A percentile compares a stretch with the other conserved stretches of the same genome.
Conservation (phyloP, 352 stramenopile species). For the Halophytophthora batemanensis region DNA sequence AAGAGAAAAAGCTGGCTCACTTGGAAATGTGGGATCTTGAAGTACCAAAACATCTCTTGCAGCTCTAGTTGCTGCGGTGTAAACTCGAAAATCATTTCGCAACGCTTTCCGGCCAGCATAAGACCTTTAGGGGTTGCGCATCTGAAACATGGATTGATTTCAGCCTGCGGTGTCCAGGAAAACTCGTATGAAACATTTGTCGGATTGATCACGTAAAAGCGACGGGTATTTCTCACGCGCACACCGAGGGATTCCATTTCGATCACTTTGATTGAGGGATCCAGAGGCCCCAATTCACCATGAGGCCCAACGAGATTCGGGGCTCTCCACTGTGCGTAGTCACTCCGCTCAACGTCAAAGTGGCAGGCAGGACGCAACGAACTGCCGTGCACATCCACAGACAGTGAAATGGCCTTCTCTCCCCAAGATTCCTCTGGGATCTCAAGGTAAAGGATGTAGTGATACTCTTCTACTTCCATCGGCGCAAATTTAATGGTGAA, state of each 20-base stretch:
- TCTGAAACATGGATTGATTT: slow-evolving; percentile 79
- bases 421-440: slow-evolving; percentile 6
- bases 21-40: slow-evolving; percentile 86
- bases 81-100: slow-evolving; percentile 97
- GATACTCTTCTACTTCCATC: slow-evolving; percentile 89
- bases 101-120: slow-evolving; percentile 91
- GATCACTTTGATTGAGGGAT: slow-evolving; percentile 88
- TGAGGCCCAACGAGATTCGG: slow-evolving; percentile 73
- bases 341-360: slow-evolving; percentile 89
- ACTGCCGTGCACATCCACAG: slow-evolving; percentile 61
- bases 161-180: slow-evolving; percentile 78
- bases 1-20: slow-evolving; percentile 92
- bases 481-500: slow-evolving; percentile 89
- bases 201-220: slow-evolving; percentile 93
- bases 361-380: slow-evolving; percentile 90
- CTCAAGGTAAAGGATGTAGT: slow-evolving; percentile 62
- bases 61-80: slow-evolving; percentile 87
- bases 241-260: slow-evolving; percentile 91
- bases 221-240: slow-evolving; percentile 88
- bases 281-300: slow-evolving; percentile 78
- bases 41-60: slow-evolving; percentile 92
- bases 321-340: slow-evolving; percentile 80
- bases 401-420: slow-evolving; percentile 17
- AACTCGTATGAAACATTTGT: slow-evolving; percentile 95
- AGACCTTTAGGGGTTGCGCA: slow-evolving; percentile 89